Evolutionary conservation across 2,329 filamentous ascomycete species (phyloP).

Genomic region (Sclerotinia minor): DNA sequence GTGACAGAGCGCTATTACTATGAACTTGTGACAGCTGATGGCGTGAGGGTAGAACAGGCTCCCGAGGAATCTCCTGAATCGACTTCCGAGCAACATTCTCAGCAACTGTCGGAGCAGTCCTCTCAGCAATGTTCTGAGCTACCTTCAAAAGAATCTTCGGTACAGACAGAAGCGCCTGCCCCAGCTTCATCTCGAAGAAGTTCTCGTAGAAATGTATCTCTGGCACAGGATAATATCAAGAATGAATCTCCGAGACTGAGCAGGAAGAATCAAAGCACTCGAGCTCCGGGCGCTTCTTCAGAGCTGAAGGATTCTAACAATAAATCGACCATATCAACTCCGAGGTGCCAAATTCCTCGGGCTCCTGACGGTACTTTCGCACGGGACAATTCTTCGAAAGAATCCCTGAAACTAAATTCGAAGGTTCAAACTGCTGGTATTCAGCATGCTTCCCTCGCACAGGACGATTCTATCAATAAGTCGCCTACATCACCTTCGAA

Average conservation of each 20-base stretch:
- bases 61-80: conserved; percentile 13
- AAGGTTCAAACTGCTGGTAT: neutral
- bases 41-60: conserved; percentile 32
- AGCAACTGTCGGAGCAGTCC: conserved; percentile 14
- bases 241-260: neutral
- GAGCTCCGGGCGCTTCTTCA: too few relatives aligned
- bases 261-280: neutral
- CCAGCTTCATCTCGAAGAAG: conserved; percentile 18
- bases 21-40: conserved; percentile 39
- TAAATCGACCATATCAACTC: neutral
- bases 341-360: neutral
- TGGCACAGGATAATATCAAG: neutral
- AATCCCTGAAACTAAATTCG: neutral
- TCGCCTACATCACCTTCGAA: neutral
- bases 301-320: neutral
- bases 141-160: conserved; percentile 8
- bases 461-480: neutral
- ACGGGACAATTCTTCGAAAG: neutral
- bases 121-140: neutral
- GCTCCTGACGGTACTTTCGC: neutral
- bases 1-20: conserved; percentile 38
- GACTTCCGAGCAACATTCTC: neutral
- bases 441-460: neutral
- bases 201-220: conserved; percentile 20
- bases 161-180: conserved; percentile 3